phyloP scores from a whole-genome alignment of 768 basidiomycete species.

The Psilocybe cyanescens region DNA sequence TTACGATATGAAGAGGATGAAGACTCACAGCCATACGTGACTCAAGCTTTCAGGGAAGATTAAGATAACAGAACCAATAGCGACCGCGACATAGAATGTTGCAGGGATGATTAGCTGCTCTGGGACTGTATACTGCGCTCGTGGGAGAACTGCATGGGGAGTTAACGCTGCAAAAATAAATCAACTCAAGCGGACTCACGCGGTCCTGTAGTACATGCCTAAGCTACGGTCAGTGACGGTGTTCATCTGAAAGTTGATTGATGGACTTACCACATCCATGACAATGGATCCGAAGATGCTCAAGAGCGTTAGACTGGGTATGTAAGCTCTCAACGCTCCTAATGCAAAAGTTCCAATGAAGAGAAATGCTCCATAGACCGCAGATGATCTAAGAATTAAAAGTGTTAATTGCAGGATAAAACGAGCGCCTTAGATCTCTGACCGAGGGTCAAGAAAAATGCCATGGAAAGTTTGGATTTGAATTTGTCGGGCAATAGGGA shows the following conservation, averaged over 20 bases:
- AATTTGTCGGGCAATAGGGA: slow-evolving; percentile 31
- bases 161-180: background rate
- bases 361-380: slow-evolving; percentile 47
- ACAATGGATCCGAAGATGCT: slow-evolving; percentile 50
- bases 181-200: slow-evolving; percentile 23
- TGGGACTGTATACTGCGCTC: slow-evolving; percentile 41
- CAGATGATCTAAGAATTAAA: slow-evolving; percentile 34
- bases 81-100: slow-evolving; percentile 43
- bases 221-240: background rate
- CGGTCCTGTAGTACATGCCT: slow-evolving; percentile 43
- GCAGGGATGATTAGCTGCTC: slow-evolving; percentile 44
- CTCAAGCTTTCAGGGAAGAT: slow-evolving; percentile 50
- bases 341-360: slow-evolving; percentile 46
- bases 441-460: slow-evolving; percentile 46
- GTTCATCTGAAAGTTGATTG: background rate
- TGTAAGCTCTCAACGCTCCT: slow-evolving; percentile 38
- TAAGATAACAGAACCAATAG: slow-evolving; percentile 37
- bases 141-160: slow-evolving; percentile 37
- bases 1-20: background rate
- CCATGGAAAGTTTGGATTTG: slow-evolving; percentile 41
- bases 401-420: background rate
- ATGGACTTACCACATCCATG: slow-evolving; percentile 39
- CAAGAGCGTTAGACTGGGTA: slow-evolving; percentile 43
- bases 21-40: slow-evolving; percentile 42
- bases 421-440: background rate